These are phyloP conservation scores for Choanephora cucurbitarum DNA, from an alignment of 371 early-diverging fungal species.

Conservation along the genomic window DNA sequence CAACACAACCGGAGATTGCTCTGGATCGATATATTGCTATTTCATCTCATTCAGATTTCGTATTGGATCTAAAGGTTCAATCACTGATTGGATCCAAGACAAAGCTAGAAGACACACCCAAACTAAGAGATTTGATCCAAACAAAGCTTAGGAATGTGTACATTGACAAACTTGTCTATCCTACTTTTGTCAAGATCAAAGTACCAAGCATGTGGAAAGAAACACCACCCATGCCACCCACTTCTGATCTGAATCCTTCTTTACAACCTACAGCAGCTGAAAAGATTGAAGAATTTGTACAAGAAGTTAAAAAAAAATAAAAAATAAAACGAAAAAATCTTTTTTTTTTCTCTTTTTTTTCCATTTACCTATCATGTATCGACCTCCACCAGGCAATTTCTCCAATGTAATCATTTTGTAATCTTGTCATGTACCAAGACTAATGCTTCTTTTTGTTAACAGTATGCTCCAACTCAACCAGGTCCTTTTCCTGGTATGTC, in stretches of 20 bases:
- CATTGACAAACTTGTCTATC: slow-evolving; percentile 64
- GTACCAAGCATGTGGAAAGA: slow-evolving; percentile 52
- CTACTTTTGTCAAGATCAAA: slow-evolving; percentile 56
- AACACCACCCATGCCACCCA: not conserved
- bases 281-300: slow-evolving; percentile 39
- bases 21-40: slow-evolving; percentile 62
- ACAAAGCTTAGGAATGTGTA: slow-evolving; percentile 73
- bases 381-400: slow-evolving; percentile 30
- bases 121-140: slow-evolving; percentile 83
- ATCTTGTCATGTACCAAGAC: too few species aligned
- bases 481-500: not conserved
- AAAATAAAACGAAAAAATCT: slow-evolving; percentile 14
- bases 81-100: slow-evolving; percentile 91
- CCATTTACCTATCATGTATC: slow-evolving; percentile 17
- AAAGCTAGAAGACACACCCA: slow-evolving; percentile 93
- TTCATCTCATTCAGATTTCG: slow-evolving; percentile 72
- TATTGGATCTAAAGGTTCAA: slow-evolving; percentile 82
- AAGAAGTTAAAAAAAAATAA: slow-evolving; percentile 37
- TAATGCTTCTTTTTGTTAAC: too few species aligned
- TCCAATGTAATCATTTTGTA: too few species aligned
- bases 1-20: slow-evolving; percentile 39
- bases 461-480: slow-evolving; percentile 6
- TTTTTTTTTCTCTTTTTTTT: not conserved
- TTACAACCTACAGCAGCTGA: slow-evolving; percentile 25
- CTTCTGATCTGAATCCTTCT: not conserved